Evolutionary conservation across 805 yeast genomes (phyloP).

Genomic region (Blastobotrys mokoenaii): DNA sequence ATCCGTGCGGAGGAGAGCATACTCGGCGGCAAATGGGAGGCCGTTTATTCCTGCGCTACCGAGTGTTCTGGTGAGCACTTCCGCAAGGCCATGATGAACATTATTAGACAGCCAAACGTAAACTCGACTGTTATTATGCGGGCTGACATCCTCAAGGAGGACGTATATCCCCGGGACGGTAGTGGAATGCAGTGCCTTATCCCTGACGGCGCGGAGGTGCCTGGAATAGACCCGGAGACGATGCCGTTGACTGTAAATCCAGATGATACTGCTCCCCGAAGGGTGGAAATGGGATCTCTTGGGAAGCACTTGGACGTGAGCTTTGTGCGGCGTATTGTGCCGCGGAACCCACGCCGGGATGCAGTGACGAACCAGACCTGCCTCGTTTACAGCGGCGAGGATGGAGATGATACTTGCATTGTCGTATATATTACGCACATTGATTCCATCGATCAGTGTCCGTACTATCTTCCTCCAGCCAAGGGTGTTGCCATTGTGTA

Average conservation of each 20-base stretch:
- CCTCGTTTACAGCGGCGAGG: slow-evolving; percentile 32
- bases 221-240: slow-evolving; percentile 35
- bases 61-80: slow-evolving; percentile 51
- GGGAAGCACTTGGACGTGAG: slow-evolving; percentile 17
- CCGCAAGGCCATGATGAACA: slow-evolving; percentile 66
- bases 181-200: not conserved
- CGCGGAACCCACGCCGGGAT: slow-evolving; percentile 85
- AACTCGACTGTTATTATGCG: slow-evolving; percentile 86
- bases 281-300: slow-evolving; percentile 4
- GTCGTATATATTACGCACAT: slow-evolving; percentile 79
- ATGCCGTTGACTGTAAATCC: slow-evolving; percentile 24
- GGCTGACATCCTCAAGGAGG: slow-evolving; percentile 55
- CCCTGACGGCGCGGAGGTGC: slow-evolving; percentile 8
- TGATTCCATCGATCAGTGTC: slow-evolving; percentile 47
- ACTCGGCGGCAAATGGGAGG: slow-evolving; percentile 57
- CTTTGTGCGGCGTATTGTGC: slow-evolving; percentile 67
- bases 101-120: slow-evolving; percentile 77
- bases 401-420: slow-evolving; percentile 28
- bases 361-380: slow-evolving; percentile 81
- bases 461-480: slow-evolving; percentile 86
- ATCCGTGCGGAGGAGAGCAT: slow-evolving; percentile 34
- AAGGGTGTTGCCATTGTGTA: slow-evolving; percentile 65
- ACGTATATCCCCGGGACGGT: slow-evolving; percentile 7
- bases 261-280: slow-evolving; percentile 16
- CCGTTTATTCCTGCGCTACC: slow-evolving; percentile 42